Conservation (phyloP, 2,329 filamentous ascomycete genomes). For the Amylocarpus encephaloides region DNA sequence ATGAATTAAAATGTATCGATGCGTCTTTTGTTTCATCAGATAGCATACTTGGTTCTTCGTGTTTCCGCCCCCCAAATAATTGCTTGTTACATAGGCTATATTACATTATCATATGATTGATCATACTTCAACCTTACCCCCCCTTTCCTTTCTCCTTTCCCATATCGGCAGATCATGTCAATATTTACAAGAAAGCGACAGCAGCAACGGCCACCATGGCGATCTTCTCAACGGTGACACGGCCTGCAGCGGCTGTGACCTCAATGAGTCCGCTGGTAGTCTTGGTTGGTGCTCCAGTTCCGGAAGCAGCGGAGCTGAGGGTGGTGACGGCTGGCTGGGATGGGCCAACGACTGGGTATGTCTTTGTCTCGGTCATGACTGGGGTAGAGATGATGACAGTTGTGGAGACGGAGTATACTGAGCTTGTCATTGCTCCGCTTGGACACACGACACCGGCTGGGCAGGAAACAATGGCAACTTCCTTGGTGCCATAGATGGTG, state of each 20-base stretch:
- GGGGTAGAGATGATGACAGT: background rate
- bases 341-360: background rate
- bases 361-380: background rate
- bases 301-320: background rate
- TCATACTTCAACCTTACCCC: background rate
- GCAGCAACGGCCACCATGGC: background rate
- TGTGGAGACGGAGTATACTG: background rate
- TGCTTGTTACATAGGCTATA: background rate
- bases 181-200: background rate
- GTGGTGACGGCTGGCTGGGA: background rate
- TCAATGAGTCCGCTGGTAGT: background rate
- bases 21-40: no score
- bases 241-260: background rate
- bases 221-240: slow-evolving; percentile 1
- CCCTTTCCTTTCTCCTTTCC: background rate
- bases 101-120: background rate
- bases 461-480: background rate
- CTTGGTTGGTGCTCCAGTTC: background rate
- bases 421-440: background rate
- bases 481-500: background rate
- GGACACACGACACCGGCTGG: background rate
- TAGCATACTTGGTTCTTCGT: no score
- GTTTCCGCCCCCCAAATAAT: no score
- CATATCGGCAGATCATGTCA: background rate
- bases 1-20: no score